A percentile compares a stretch with the other conserved stretches of the same genome.
phyloP scores from a whole-genome alignment of 2,329 filamentous ascomycete species.

The Fusarium neocosmosporiellum region DNA sequence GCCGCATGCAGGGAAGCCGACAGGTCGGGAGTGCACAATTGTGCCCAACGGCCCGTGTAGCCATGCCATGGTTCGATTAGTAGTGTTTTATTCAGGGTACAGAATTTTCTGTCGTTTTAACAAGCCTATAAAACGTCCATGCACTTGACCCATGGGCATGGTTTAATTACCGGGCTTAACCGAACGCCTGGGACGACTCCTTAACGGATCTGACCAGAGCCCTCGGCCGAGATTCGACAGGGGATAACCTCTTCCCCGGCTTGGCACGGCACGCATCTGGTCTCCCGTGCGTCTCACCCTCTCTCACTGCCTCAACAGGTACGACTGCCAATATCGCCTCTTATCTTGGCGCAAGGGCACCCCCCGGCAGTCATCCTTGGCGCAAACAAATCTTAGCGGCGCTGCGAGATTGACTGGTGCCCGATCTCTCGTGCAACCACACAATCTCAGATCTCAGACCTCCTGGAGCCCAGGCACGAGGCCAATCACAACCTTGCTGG shows the following conservation, averaged over 20 bases:
- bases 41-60: conserved; percentile 26
- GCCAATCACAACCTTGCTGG: conserved; percentile 22
- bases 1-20: conserved; percentile 13
- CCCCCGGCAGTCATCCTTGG: neutral
- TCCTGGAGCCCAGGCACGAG: conserved; percentile 2
- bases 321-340: conserved; percentile 22
- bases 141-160: conserved; percentile 1
- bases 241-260: conserved; percentile 17
- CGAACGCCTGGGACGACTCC: conserved; percentile 40
- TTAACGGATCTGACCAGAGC: conserved; percentile 8
- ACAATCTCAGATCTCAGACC: conserved; percentile 35
- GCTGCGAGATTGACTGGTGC: conserved; percentile 40
- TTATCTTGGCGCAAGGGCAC: conserved; percentile 11
- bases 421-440: conserved; percentile 40
- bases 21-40: conserved; percentile 4
- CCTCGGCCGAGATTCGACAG: conserved; percentile 5
- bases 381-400: conserved; percentile 9
- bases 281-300: neutral
- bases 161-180: conserved; percentile 43
- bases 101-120: conserved; percentile 1
- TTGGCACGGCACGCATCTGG: conserved; percentile 23
- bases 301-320: conserved; percentile 26
- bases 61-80: neutral
- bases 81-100: neutral
- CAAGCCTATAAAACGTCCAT: conserved; percentile 6